phyloP scores from a whole-genome alignment of 2,329 filamentous ascomycete species.

The Pseudogymnoascus sp. region DNA sequence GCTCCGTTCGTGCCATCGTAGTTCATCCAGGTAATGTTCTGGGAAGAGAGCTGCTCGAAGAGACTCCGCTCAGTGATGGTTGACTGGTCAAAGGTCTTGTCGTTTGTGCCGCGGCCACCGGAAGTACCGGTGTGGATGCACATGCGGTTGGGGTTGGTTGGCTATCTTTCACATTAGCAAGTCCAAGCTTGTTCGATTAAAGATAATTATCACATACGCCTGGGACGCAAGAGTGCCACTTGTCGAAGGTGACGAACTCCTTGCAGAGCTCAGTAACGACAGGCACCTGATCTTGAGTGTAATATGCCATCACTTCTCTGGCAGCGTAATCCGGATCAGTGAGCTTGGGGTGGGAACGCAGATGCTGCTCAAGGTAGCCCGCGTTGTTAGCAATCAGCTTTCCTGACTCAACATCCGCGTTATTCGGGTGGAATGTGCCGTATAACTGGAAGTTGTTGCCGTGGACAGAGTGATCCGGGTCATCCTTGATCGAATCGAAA shows the following conservation, averaged over 20 bases:
- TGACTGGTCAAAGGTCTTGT: slow-evolving; percentile 26
- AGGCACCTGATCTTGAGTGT: slow-evolving; percentile 34
- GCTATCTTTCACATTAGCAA: slow-evolving; percentile 23
- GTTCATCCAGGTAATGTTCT: slow-evolving; percentile 38
- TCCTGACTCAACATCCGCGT: slow-evolving; percentile 17
- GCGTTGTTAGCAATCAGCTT: slow-evolving; percentile 28
- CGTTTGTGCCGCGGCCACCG: slow-evolving; percentile 33
- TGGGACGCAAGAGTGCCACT: slow-evolving; percentile 37
- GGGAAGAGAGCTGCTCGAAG: slow-evolving; percentile 35
- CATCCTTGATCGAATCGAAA: slow-evolving; percentile 21
- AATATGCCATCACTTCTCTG: slow-evolving; percentile 37
- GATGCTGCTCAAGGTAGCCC: slow-evolving; percentile 38
- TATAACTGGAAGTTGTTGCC: slow-evolving; percentile 29
- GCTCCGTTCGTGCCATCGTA: slow-evolving; percentile 33
- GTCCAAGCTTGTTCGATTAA: background rate
- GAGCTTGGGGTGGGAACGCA: slow-evolving; percentile 29
- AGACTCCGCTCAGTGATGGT: slow-evolving; percentile 33
- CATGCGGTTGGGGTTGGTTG: slow-evolving; percentile 37
- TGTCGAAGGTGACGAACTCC: slow-evolving; percentile 38
- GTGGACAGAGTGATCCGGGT: slow-evolving; percentile 37
- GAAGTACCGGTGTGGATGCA: slow-evolving; percentile 34
- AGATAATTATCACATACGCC: slow-evolving; percentile 30
- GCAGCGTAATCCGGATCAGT: slow-evolving; percentile 31
- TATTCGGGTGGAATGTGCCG: slow-evolving; percentile 32
- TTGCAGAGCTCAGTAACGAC: slow-evolving; percentile 35